A percentile compares a stretch with the other conserved stretches of the same genome.
These are phyloP conservation scores for Barbatosphaeria neglecta DNA, from an alignment of 495 filamentous ascomycete genomes.

Conservation along the genomic window DNA sequence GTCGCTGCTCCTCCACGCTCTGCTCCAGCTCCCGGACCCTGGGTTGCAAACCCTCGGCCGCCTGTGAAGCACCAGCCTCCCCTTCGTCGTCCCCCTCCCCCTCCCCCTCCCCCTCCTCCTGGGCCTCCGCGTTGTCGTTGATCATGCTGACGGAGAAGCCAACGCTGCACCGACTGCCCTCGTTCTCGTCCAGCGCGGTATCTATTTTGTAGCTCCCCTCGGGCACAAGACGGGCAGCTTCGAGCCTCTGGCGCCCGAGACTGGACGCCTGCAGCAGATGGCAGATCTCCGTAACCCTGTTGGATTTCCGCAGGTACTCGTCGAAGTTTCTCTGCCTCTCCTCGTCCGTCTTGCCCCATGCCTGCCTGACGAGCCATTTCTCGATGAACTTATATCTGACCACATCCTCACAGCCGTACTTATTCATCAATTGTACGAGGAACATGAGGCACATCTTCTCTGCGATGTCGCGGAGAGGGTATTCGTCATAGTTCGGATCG, in stretches of 20 bases:
- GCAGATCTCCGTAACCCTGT: constrained; percentile 34
- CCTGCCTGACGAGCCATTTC: constrained; percentile 44
- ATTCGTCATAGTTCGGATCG: constrained; percentile 38
- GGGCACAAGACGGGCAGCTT: constrained; percentile 24
- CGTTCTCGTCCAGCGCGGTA: constrained; percentile 7
- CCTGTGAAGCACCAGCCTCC: no score
- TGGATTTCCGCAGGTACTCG: constrained; percentile 27
- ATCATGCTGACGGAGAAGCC: constrained; percentile 21
- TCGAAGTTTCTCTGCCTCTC: constrained; percentile 34
- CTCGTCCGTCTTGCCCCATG: constrained; percentile 35
- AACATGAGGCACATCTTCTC: constrained; percentile 41
- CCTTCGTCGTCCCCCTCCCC: no score
- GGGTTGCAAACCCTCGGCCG: constrained; percentile 12
- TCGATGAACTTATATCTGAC: constrained; percentile 40
- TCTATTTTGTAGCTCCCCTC: background rate
- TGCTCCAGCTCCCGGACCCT: constrained; percentile 35
- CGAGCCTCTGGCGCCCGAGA: constrained; percentile 28
- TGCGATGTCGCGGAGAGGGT: constrained; percentile 36
- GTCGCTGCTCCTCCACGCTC: constrained; percentile 37
- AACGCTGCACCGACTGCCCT: constrained; percentile 17
- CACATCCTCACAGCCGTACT: constrained; percentile 26
- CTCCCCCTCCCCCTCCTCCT: constrained; percentile 5
- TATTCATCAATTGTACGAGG: constrained; percentile 28
- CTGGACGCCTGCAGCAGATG: constrained; percentile 20
- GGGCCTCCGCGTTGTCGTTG: constrained; percentile 15